Evolutionary conservation across 2,329 filamentous ascomycete species (phyloP).

Genomic region (Penicillium sp.): DNA sequence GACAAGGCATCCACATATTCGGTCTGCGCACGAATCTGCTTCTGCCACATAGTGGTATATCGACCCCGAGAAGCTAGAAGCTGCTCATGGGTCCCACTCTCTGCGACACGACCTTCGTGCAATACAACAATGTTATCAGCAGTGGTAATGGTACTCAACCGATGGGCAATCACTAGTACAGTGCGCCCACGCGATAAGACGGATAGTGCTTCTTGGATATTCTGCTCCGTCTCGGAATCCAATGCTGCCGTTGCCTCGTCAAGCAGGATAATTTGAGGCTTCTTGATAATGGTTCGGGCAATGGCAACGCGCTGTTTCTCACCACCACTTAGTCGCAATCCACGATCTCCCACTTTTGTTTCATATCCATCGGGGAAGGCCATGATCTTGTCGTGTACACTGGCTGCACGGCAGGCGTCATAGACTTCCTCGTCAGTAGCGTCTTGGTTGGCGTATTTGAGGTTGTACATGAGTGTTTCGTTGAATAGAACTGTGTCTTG

Average conservation of each 20-base stretch:
- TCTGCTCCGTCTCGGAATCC: constrained; percentile 83
- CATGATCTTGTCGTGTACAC: constrained; percentile 85
- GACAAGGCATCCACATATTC: neutral
- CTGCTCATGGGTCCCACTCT: neutral
- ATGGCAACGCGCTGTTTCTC: constrained; percentile 65
- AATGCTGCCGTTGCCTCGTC: constrained; percentile 87
- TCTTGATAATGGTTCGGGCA: constrained; percentile 82
- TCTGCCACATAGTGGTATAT: constrained; percentile 3
- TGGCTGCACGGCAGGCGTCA: constrained; percentile 61
- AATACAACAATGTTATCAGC: constrained; percentile 5
- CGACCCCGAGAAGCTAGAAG: neutral
- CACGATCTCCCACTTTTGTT: constrained; percentile 83
- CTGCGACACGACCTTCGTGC: neutral
- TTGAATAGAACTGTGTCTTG: constrained; percentile 87
- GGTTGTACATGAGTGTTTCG: constrained; percentile 79
- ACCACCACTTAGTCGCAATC: constrained; percentile 43
- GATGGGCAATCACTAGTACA: constrained; percentile 1
- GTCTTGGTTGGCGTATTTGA: constrained; percentile 73
- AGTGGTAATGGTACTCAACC: neutral
- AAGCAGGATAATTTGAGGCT: constrained; percentile 81
- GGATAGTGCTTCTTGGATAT: constrained; percentile 61
- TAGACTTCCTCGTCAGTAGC: constrained; percentile 45
- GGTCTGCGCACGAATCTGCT: constrained; percentile 2
- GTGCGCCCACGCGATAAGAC: neutral
- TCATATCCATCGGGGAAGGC: constrained; percentile 80